Percentiles rank a stretch among this genome's conserved stretches.
Evolutionary conservation across 371 early-diverging fungal species (phyloP).

Genomic region (Polyrhizophydium stewartii): DNA sequence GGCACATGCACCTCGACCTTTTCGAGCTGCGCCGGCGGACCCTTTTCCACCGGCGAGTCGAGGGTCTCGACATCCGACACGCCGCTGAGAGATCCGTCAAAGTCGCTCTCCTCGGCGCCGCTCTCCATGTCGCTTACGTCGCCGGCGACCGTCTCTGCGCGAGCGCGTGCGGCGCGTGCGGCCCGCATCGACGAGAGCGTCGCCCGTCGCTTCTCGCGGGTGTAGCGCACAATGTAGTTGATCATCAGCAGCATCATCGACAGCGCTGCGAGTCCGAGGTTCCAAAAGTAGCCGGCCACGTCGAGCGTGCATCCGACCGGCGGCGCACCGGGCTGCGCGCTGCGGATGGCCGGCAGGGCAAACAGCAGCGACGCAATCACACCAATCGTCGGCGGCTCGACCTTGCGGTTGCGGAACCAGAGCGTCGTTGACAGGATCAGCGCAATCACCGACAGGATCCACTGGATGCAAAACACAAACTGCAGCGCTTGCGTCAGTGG

Average conservation of each 20-base stretch:
- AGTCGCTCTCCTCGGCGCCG: no score
- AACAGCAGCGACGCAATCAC: constrained; percentile 22
- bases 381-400: constrained; percentile 32
- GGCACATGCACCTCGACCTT: no score
- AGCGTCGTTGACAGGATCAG: constrained; percentile 13
- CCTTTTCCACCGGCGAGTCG: no score
- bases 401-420: constrained; percentile 29
- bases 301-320: constrained; percentile 25
- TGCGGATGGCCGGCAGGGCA: constrained; percentile 30
- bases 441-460: constrained; percentile 21
- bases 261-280: constrained; percentile 14
- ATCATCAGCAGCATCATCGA: background rate
- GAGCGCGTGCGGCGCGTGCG: no score
- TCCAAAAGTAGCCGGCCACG: constrained; percentile 30
- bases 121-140: no score
- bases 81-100: no score
- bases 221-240: background rate
- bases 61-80: no score
- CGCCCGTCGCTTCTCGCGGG: no score
- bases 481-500: background rate
- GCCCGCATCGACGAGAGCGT: no score
- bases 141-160: no score
- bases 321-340: constrained; percentile 28
- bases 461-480: constrained; percentile 21
- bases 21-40: no score